Evolutionary conservation across 2,329 filamentous ascomycete species (phyloP).

Genomic region (Trichoderma guizhouense): DNA sequence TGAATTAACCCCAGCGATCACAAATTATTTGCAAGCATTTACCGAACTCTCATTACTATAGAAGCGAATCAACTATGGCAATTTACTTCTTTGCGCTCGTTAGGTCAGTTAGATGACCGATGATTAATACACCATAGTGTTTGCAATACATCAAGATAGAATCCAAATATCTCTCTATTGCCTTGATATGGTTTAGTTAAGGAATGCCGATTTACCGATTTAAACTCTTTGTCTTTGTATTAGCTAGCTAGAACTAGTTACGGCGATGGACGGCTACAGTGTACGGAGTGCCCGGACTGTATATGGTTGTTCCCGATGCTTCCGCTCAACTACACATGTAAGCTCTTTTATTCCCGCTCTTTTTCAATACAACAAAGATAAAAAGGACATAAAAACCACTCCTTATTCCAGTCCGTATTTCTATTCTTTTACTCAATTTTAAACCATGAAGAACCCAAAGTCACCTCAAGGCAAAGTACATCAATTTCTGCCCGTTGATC

Average conservation of each 20-base stretch:
- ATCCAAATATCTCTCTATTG: neutral
- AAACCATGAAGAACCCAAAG: neutral
- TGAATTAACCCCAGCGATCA: neutral
- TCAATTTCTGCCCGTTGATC: neutral
- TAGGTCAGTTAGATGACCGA: neutral
- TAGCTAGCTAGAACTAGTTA: neutral
- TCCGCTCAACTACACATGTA: neutral
- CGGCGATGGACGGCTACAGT: neutral
- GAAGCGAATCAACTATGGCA: neutral
- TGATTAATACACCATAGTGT: neutral
- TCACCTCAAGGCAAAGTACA: neutral
- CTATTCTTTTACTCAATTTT: neutral
- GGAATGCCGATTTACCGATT: neutral
- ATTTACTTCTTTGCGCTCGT: neutral
- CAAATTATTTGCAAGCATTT: neutral
- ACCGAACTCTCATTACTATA: neutral
- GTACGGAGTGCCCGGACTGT: neutral
- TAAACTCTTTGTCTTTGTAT: neutral
- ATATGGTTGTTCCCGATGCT: neutral
- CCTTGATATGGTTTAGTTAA: neutral
- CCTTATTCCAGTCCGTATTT: neutral
- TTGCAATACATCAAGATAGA: neutral
- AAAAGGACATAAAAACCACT: neutral
- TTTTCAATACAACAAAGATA: neutral
- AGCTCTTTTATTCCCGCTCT: neutral